Evolutionary conservation across 176 grass and related monocot species (phyloP), one percentile per base, ranked within the genome.

Genomic region (Phoenix dactylifera): DNA sequence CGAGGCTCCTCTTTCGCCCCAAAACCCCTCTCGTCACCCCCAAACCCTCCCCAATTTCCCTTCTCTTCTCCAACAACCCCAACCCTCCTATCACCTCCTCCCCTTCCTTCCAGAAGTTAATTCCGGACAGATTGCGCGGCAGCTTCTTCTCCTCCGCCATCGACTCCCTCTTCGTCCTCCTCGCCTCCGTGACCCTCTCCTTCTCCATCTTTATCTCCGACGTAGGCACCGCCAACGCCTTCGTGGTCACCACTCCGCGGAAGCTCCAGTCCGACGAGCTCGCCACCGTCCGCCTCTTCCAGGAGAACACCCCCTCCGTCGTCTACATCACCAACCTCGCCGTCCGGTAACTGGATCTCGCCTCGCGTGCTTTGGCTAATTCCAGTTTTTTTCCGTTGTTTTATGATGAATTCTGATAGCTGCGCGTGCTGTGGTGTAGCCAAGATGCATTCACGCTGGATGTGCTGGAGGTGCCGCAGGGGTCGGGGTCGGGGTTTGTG

Each of bases 321-420:
- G 93, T 98, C 63, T 98, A 98, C 80, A 98, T 98, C 78, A 98
- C 93, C 55, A 98, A 98, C 67, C 73, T 98, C 60, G 93, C 93
- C 51, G 84, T 74, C 19, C 81, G 87, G 92, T 89, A 39, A 16
- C 16, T 0, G 4, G 1, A 39, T 39, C 35, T 39, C 35, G 6
- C 10, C 1, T 39, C 0, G 35, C 9, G 7, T 39, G 35, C 1
- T 39, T 39, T 39, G 35, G 35, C 2, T 39, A 2, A 39, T 39
- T 39, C 35, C 35, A 39, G 35, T 39, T 39, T 39, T 9, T 10
- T 39, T 39, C 35, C 6, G 35, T 7, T 39, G 1, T 39, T 39
- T 39, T 39, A 39, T 51, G 29, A 48, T 62, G 58, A 49, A 4
- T 16, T 72, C 50, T 26, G 30, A 55, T 39, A n/a, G 52, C 18